phyloP scores from a whole-genome alignment of 2,329 filamentous ascomycete species.

The Cordyceps cicadae region DNA sequence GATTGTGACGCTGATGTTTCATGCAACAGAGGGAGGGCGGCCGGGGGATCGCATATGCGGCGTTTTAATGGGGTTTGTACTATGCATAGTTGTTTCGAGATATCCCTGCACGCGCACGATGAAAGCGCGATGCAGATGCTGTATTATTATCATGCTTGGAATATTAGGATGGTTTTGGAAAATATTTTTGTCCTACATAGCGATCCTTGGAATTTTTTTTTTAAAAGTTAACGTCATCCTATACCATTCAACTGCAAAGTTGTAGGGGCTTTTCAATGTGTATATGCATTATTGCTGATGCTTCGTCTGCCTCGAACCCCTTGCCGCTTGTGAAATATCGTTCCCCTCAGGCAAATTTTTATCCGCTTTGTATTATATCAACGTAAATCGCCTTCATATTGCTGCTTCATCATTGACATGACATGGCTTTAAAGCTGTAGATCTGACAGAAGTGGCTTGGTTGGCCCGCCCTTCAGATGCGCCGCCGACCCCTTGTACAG shows the following conservation, averaged over 20 bases:
- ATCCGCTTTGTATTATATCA: background rate
- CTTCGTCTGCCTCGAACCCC: background rate
- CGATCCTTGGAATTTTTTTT: background rate
- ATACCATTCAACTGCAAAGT: too few species aligned
- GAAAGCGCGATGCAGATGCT: background rate
- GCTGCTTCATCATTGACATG: background rate
- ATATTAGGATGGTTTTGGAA: background rate
- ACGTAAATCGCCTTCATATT: background rate
- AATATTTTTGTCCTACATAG: background rate
- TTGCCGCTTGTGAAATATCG: background rate
- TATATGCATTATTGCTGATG: background rate
- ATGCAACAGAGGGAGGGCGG: background rate
- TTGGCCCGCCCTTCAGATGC: conserved; percentile 58
- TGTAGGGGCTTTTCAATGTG: background rate
- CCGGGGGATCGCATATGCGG: background rate
- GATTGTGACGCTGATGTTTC: background rate
- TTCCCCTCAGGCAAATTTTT: background rate
- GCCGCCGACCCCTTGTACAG: conserved; percentile 91
- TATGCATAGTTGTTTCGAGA: background rate
- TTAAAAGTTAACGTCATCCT: background rate
- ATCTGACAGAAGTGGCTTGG: conserved; percentile 27
- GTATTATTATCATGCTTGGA: background rate
- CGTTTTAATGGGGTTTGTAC: background rate
- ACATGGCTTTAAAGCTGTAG: conserved; percentile 22
- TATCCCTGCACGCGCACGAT: background rate